A percentile compares a stretch with the other conserved stretches of the same genome.
phyloP scores from a whole-genome alignment of 164 flowering plant species.

The Vitis rupestris region DNA sequence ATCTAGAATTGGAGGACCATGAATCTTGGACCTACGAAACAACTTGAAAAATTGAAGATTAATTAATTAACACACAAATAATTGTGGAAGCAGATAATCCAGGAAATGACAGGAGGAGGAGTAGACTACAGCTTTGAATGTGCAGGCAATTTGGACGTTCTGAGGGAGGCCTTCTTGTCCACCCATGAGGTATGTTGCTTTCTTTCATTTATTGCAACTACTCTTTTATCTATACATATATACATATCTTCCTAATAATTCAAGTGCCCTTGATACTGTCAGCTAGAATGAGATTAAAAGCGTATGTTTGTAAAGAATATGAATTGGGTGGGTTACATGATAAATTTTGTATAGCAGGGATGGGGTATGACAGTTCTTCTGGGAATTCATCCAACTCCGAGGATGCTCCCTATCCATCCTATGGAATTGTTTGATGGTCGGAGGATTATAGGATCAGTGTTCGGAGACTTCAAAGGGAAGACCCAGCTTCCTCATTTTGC shows the following conservation, averaged over 20 bases:
- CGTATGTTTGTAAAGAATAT: too few relatives aligned
- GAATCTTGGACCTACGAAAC: neutral
- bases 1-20: too few relatives aligned
- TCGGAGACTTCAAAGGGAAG: conserved; percentile 78
- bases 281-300: too few relatives aligned
- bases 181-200: conserved; percentile 50
- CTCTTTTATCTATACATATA: neutral
- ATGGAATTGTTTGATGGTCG: conserved; percentile 78
- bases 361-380: conserved; percentile 70
- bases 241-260: too few relatives aligned
- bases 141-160: conserved; percentile 61
- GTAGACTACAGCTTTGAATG: conserved; percentile 80
- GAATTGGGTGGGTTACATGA: neutral
- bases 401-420: conserved; percentile 73
- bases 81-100: conserved; percentile 46
- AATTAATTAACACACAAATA: neutral
- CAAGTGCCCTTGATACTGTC: too few relatives aligned
- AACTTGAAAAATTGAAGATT: neutral
- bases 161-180: conserved; percentile 70
- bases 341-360: conserved; percentile 38
- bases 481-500: conserved; percentile 61
- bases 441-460: conserved; percentile 42
- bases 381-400: conserved; percentile 66
- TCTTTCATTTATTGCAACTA: neutral
- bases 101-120: conserved; percentile 60